A percentile compares a stretch with the other conserved stretches of the same genome.
Evolutionary conservation across 2,329 filamentous ascomycete species (phyloP).

Genomic region (Trichoderma breve): DNA sequence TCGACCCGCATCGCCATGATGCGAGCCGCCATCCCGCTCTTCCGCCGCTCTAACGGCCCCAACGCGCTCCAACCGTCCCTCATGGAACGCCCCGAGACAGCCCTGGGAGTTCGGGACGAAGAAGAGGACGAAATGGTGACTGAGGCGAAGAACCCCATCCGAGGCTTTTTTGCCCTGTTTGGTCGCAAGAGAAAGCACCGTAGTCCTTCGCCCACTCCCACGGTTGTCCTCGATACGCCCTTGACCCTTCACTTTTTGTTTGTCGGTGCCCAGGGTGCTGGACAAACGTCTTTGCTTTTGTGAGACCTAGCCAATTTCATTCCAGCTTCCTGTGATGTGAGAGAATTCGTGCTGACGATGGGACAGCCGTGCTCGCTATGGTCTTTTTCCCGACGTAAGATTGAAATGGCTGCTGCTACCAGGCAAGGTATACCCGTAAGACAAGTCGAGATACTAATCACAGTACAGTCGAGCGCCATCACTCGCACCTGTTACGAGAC

Average conservation of each 20-base stretch:
- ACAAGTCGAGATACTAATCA: not conserved
- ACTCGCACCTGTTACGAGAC: constrained; percentile 37
- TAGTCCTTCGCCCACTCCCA: constrained; percentile 20
- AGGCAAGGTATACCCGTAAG: not conserved
- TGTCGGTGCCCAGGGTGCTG: constrained; percentile 33
- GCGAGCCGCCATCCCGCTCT: constrained; percentile 29
- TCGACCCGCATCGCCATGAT: constrained; percentile 32
- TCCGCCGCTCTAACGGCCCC: constrained; percentile 19
- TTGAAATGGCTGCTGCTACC: not conserved
- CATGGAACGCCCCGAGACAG: constrained; percentile 21
- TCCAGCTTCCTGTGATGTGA: not conserved
- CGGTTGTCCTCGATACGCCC: constrained; percentile 22
- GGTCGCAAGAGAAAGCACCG: constrained; percentile 30
- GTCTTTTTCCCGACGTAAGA: constrained; percentile 39
- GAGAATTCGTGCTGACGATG: not conserved
- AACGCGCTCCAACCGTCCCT: not conserved
- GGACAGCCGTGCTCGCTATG: constrained; percentile 38
- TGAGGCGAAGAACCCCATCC: constrained; percentile 20
- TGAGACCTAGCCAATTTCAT: constrained; percentile 22
- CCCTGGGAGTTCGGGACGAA: constrained; percentile 17
- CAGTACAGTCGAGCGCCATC: constrained; percentile 32
- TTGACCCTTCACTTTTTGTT: constrained; percentile 38
- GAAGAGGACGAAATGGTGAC: constrained; percentile 1
- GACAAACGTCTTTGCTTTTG: constrained; percentile 42
- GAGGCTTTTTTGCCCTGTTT: constrained; percentile 28